Evolutionary conservation across 805 yeast genomes (phyloP), one percentile per base, ranked within the genome.

Genomic region (Cyberlindnera petersonii): DNA sequence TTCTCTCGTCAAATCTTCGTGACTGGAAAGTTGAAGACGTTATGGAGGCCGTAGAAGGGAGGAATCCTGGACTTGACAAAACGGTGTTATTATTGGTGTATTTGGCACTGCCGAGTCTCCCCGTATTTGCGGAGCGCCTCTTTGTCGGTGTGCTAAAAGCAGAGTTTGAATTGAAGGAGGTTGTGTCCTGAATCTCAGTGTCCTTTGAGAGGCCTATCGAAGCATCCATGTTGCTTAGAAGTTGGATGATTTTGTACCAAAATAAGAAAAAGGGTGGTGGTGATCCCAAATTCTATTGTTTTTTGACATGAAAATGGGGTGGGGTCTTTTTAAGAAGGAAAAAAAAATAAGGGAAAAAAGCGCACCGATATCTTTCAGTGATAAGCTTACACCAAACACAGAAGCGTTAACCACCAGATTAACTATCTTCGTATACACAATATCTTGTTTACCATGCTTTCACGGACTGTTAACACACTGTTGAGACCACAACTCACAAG

Each of bases 1-100:
- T 40, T 6, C 56, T 35, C 27, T 52, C 55, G 24, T 52, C 55
- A 30, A 52, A 52, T 6, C 48, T 28, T 6, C 43, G 38, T 6
- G 37, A 33, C 10, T 31, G 43, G 7, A 35, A 38, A 2, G 30
- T 26, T 3, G 46, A 39, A 3, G 55, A 47, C 17, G 35, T 35
- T 10, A 37, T 31, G 1, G 55, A 49, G 3, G 48, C 33, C 24
- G 34, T 39, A 1, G 50, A 42, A 4, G 46, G 39, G 28, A n/a
- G n/a, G n/a, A 43, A 31, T 9, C 40, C 31, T 14, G 52, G 50
- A 24, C 50, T 45, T 2, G 32, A 40, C 9, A 40, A 14, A 9
- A 31, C 18, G 21, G n/a, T n/a, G n/a, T n/a, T n/a, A n/a, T n/a
- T n/a, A n/a, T n/a, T n/a, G n/a, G n/a, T n/a, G n/a, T 7, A 17